Conservation (phyloP, 2,329 filamentous ascomycete species). For the Sclerotinia glacialis region DNA sequence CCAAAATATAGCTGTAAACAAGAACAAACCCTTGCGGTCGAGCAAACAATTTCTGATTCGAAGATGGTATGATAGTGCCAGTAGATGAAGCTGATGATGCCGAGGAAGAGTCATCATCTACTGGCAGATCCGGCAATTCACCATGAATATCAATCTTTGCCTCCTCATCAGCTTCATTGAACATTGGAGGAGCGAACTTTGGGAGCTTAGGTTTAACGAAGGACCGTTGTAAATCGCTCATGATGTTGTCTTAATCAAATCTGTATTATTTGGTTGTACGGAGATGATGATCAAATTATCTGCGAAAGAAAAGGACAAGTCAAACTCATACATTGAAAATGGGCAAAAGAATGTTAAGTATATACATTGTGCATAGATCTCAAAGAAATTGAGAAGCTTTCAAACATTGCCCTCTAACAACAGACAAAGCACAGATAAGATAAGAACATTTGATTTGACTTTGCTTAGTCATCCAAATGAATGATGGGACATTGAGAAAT, state of each 20-base stretch:
- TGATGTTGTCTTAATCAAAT: conserved; percentile 39
- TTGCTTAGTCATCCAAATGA: conserved; percentile 1
- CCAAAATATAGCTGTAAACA: conserved; percentile 20
- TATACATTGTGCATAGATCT: neutral
- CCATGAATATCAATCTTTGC: conserved; percentile 41
- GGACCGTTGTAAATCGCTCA: conserved; percentile 78
- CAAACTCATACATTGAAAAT: neutral
- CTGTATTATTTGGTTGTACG: neutral
- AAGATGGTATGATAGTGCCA: conserved; percentile 82
- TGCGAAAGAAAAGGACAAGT: too few relatives aligned
- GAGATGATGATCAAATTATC: neutral
- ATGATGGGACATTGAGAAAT: neutral
- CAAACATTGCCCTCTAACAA: neutral
- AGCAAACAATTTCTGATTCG: conserved; percentile 69
- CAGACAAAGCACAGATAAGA: conserved; percentile 10
- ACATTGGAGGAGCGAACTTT: conserved; percentile 55
- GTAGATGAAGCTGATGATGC: conserved; percentile 79
- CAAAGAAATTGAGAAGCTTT: neutral
- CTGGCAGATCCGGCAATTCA: conserved; percentile 41
- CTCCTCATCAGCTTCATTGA: conserved; percentile 51
- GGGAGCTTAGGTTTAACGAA: conserved; percentile 75
- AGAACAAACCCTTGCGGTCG: conserved; percentile 61
- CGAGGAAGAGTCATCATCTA: conserved; percentile 66
- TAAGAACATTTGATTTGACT: neutral
- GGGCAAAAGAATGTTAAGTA: neutral